Base-by-base conservation (phyloP, 495 filamentous ascomycete genomes). In the Hypoxylon fuscum region DNA sequence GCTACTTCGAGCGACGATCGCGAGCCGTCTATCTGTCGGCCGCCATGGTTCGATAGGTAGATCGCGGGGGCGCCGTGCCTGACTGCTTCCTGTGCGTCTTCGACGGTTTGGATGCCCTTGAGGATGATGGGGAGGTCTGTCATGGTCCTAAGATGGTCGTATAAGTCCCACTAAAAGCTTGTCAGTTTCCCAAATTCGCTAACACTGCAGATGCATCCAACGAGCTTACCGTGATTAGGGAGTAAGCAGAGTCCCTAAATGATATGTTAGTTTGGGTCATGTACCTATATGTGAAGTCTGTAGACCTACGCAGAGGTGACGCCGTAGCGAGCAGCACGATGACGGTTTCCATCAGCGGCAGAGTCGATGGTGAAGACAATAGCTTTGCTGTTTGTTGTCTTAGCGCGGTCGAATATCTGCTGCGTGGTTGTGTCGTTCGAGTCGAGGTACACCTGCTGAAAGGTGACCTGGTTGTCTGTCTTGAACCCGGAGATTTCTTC, bases 31-130 rank as follows among this genome's bases (percentile, higher is more conserved):
- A 81, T 43, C 22, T 79, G 75, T 2, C 79, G 71, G 2, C 76
- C 76, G 11, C 76, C 76, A 66, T 78, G 76, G 59, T 81, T 81
- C n/a, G 70, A 76, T 11, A 77, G 55, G 52, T 71, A 72, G 62
- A 78, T 70, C 1, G 67, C 69, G 3, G 63, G 56, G 2, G 53
- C 67, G 2, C 55, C 48, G 44, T 72, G 60, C 32, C 74, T 41
- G 21, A 78, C 64, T 1, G 75, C 77, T 1, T 72, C 48, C 40
- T 63, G 64, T 4, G 73, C 75, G 55, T 82, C 76, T 11, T 74
- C 75, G 12, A 75, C 74, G 9, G 70, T 74, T 46, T 74, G 71
- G 49, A 82, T 73, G 5, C 79, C 78, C 68, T 80, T 80, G 5
- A 75, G 62, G 23, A 77, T 56, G 49, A 78, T 70, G 0, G 73